Percentiles rank a stretch among this genome's conserved stretches.
phyloP scores from a whole-genome alignment of 306 rosid genomes.

The Amphicarpaea edgeworthii region DNA sequence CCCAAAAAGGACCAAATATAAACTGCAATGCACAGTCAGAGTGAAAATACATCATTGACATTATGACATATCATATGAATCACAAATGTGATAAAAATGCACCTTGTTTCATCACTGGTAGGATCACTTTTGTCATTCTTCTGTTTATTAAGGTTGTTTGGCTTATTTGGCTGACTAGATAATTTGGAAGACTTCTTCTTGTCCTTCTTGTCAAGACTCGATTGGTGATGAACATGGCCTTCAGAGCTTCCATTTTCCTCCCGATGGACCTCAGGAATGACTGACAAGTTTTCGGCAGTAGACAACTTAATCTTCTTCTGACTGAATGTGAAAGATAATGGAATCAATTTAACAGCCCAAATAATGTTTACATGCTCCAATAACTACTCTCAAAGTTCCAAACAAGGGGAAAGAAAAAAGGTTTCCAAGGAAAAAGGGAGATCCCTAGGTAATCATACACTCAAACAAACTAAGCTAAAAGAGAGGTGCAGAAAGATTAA shows the following conservation, averaged over 20 bases:
- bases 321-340: conserved; percentile 54
- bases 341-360: conserved; percentile 36
- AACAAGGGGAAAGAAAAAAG: background rate
- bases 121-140: conserved; percentile 48
- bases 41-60: conserved; percentile 10
- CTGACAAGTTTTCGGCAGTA: conserved; percentile 49
- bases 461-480: conserved; percentile 8
- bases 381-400: conserved; percentile 30
- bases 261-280: conserved; percentile 46
- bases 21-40: conserved; percentile 26
- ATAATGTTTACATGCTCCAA: conserved; percentile 19
- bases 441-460: conserved; percentile 9
- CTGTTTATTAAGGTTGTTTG: conserved; percentile 47
- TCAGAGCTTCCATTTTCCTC: conserved; percentile 54
- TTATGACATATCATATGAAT: conserved; percentile 41
- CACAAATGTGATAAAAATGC: conserved; percentile 34
- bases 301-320: conserved; percentile 74
- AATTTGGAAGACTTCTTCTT: conserved; percentile 51
- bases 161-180: conserved; percentile 49
- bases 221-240: conserved; percentile 37
- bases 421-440: background rate
- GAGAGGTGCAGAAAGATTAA: background rate
- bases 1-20: conserved; percentile 26
- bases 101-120: conserved; percentile 61
- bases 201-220: conserved; percentile 52